Base-by-base conservation (phyloP, 2,329 filamentous ascomycete genomes). In the Sporothrix curviconia region DNA sequence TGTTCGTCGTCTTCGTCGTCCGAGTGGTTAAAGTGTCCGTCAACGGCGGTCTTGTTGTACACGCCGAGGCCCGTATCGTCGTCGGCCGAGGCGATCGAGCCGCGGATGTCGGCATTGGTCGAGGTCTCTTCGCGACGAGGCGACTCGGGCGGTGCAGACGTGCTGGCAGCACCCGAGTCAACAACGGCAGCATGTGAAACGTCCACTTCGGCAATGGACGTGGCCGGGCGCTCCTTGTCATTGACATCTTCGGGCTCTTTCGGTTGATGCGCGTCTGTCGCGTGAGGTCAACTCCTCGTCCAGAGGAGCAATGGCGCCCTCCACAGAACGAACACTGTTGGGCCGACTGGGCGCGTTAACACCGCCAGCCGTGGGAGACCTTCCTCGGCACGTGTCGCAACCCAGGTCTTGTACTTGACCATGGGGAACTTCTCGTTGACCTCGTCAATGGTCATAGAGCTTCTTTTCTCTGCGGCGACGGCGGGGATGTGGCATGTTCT, bases 381-480 rank as follows among this genome's bases (percentile, higher is more conserved):
- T 70, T 95, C 84, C 58, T 86, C 83, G 57, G 91, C 91, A 59
- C 92, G 86, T 56, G 84, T 84, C 7, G 89, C 86, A 59, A 94
- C 87, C 92, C 94, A 99, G 54, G 81, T 83, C 76, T 99, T 97
- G 81, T 99, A 99, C 73, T 97, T 97, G 65, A 85, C 86, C 74
- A 96, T 84, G 0, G 94, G 92, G 66, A 99, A 99, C 65, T 95
- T 90, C 64, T 95, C 91, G 69, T 99, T 97, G 62, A 99, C 94
- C 73, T 99, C 94, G 61, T 99, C 94, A 85, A 97, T 96, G 2
- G 89, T 89, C 94, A 99, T 97, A n/a, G 64, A 99, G 74, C 72
- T 96, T 99, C 84, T 99, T 99, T 73, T 99, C 94, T 59, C 92
- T 84, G 63, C 92, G 83, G 67, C 92, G 83, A 58, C 94, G 84